These are phyloP conservation scores for Ophiocordyceps camponoti-leonardi DNA, from an alignment of 2,329 filamentous ascomycete genomes.

Conservation along the genomic window DNA sequence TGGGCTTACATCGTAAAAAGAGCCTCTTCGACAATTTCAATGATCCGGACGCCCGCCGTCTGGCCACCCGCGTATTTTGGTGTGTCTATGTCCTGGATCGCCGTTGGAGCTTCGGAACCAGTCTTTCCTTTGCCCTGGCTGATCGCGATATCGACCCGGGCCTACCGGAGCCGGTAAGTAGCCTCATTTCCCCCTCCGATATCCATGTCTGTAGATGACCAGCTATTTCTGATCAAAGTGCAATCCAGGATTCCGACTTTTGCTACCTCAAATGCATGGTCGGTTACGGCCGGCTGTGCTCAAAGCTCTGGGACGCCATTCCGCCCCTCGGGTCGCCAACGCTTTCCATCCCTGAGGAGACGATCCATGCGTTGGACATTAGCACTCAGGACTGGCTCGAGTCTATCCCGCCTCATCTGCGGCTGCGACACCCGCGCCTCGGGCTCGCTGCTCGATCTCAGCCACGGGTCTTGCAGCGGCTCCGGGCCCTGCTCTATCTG, in stretches of 20 bases:
- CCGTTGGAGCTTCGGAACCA: slow-evolving; percentile 33
- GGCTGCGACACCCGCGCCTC: slow-evolving; percentile 18
- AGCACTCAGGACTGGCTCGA: slow-evolving; percentile 26
- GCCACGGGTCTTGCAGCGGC: slow-evolving; percentile 19
- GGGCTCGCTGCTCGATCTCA: slow-evolving; percentile 13
- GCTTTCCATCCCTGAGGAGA: slow-evolving; percentile 18
- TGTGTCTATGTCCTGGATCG: slow-evolving; percentile 32
- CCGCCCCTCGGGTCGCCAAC: slow-evolving; percentile 17
- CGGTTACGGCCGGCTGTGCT: slow-evolving; percentile 25
- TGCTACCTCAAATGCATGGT: slow-evolving; percentile 30
- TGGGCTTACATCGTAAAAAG: slow-evolving; percentile 28
- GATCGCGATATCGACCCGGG: slow-evolving; percentile 31
- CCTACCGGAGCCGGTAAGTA: slow-evolving; percentile 21
- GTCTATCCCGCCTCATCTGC: slow-evolving; percentile 23
- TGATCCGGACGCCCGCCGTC: slow-evolving; percentile 11
- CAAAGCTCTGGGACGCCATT: slow-evolving; percentile 27
- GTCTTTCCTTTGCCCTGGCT: slow-evolving; percentile 28
- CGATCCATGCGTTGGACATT: slow-evolving; percentile 20
- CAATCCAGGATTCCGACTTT: slow-evolving; percentile 12
- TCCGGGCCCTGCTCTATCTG: slow-evolving; percentile 22
- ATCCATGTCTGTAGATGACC: too few species aligned
- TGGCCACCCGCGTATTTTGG: slow-evolving; percentile 27
- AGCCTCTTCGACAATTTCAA: slow-evolving; percentile 22
- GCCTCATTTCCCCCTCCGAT: background rate
- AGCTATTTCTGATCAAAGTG: background rate